Evolutionary conservation across 805 yeast genomes (phyloP).

Genomic region (Teunomyces aglyptinius): DNA sequence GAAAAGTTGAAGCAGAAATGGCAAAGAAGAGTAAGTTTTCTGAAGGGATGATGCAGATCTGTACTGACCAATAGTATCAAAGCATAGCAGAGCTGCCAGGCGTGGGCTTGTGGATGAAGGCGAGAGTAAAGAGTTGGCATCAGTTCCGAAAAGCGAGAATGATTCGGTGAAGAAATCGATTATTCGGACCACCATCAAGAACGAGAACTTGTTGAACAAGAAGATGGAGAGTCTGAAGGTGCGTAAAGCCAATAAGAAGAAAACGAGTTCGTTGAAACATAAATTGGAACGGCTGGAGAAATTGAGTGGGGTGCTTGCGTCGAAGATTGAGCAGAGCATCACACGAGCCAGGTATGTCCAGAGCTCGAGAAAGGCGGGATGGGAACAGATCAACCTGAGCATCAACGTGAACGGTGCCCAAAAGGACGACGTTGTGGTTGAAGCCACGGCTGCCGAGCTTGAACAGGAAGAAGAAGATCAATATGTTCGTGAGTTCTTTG

Average conservation of each 20-base stretch:
- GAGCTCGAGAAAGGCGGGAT: conserved; percentile 61
- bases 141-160: conserved; percentile 57
- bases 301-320: conserved; percentile 53
- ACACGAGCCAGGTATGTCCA: conserved; percentile 63
- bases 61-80: conserved; percentile 45
- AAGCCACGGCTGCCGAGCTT: conserved; percentile 15
- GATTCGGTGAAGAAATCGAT: conserved; percentile 62
- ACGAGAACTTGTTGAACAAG: conserved; percentile 57
- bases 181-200: conserved; percentile 64
- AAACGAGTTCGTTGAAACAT: conserved; percentile 27
- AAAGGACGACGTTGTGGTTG: conserved; percentile 8
- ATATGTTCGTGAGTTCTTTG: conserved; percentile 31
- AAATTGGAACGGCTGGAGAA: conserved; percentile 50
- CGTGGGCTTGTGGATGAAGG: conserved; percentile 53
- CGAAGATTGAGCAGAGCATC: conserved; percentile 64
- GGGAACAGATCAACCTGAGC: conserved; percentile 65
- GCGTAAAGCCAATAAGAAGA: conserved; percentile 31
- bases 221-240: conserved; percentile 47
- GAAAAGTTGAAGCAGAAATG: too few relatives aligned
- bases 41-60: too few relatives aligned
- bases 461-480: conserved; percentile 38
- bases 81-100: conserved; percentile 76
- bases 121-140: conserved; percentile 47
- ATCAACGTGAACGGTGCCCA: conserved; percentile 28
- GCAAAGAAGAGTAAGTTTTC: conserved; percentile 41